These are phyloP conservation scores for Dipteronia dyeriana DNA, from an alignment of 345 rosid genomes.

Conservation along the genomic window DNA sequence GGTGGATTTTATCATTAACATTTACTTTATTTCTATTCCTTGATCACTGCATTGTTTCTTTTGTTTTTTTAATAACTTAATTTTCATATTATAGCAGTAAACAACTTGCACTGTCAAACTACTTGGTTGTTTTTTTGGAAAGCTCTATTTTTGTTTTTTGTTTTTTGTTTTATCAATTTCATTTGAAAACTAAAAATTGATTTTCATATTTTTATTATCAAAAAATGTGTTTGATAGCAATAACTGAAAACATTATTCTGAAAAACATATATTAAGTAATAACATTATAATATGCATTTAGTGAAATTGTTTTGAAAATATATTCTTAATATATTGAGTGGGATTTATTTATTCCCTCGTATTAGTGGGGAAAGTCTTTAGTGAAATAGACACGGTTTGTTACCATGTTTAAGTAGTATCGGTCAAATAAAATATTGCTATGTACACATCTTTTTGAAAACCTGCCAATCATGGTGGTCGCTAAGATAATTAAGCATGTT, in stretches of 20 bases:
- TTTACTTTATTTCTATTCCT: conserved; percentile 14
- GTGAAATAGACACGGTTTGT: neutral
- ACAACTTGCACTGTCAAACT: neutral
- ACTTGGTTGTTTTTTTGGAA: conserved; percentile 5
- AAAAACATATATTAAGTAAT: too few relatives aligned
- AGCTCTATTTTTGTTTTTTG: too few relatives aligned
- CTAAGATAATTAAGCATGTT: neutral
- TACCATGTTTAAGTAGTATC: neutral
- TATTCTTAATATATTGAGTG: neutral
- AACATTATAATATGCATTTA: too few relatives aligned
- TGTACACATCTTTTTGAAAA: neutral
- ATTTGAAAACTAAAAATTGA: too few relatives aligned
- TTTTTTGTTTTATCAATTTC: too few relatives aligned
- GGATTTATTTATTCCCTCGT: neutral
- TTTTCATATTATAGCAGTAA: conserved; percentile 13
- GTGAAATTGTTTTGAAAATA: too few relatives aligned
- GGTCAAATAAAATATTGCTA: neutral
- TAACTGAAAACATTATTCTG: too few relatives aligned
- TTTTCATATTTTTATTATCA: too few relatives aligned
- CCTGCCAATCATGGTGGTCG: neutral
- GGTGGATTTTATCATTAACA: conserved; percentile 44
- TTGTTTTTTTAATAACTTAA: neutral
- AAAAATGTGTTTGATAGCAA: too few relatives aligned
- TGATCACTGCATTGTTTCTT: conserved; percentile 8
- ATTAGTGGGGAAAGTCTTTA: neutral